phyloP scores from a whole-genome alignment of 2,329 filamentous ascomycete genomes.

The Fonsecaea monophora region DNA sequence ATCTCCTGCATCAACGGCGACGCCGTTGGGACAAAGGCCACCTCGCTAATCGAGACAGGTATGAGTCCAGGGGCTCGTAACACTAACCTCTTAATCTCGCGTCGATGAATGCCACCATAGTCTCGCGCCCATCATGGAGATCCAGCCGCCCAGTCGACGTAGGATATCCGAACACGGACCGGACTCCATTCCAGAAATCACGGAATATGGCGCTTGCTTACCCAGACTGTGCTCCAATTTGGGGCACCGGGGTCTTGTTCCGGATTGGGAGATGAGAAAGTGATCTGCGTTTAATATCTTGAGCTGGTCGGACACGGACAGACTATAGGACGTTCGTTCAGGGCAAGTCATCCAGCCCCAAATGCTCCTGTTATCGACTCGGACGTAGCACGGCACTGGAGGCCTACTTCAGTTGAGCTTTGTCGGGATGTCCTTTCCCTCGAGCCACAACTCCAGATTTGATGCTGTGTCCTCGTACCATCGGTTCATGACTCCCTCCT shows the following conservation, averaged over 20 bases:
- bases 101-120: background rate
- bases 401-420: constrained; percentile 12
- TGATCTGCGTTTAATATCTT: background rate
- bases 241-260: background rate
- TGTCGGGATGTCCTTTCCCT: constrained; percentile 59
- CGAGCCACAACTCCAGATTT: constrained; percentile 68
- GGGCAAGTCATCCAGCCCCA: background rate
- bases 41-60: background rate
- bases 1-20: background rate
- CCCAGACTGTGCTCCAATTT: background rate
- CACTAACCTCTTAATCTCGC: background rate
- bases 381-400: background rate
- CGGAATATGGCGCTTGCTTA: background rate
- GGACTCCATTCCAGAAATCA: background rate
- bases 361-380: background rate
- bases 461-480: constrained; percentile 76
- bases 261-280: background rate
- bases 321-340: background rate
- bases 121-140: background rate
- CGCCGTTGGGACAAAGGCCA: background rate
- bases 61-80: background rate
- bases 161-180: background rate
- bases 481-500: constrained; percentile 64
- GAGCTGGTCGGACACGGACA: background rate
- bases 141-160: background rate